Evolutionary conservation across 2,329 filamentous ascomycete species (phyloP).

Genomic region (Dryadomyces quercivorus): DNA sequence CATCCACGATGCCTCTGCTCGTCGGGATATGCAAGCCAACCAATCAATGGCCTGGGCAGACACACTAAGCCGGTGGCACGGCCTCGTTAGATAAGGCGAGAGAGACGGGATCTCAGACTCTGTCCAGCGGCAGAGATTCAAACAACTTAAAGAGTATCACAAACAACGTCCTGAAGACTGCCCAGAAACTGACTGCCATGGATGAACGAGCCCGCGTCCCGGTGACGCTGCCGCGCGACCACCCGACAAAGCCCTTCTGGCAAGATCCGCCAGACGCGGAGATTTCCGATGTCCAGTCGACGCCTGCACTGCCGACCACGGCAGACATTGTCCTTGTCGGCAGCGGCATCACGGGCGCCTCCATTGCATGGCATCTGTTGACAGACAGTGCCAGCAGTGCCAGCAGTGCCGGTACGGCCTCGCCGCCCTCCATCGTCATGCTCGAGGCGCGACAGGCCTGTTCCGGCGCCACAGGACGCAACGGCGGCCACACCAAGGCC

Average conservation of each 20-base stretch:
- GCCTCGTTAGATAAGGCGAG: too few relatives aligned
- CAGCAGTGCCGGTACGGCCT: too few relatives aligned
- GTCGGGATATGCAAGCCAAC: too few relatives aligned
- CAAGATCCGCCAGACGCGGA: conserved; percentile 36
- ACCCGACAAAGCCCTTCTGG: conserved; percentile 50
- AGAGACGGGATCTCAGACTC: too few relatives aligned
- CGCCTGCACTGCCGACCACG: conserved; percentile 34
- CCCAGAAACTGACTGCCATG: conserved; percentile 7
- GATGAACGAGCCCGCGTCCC: conserved; percentile 24
- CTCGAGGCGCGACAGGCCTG: conserved; percentile 54
- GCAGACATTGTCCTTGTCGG: conserved; percentile 52
- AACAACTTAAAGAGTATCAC: too few relatives aligned
- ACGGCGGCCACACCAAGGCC: conserved; percentile 33
- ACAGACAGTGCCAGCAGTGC: neutral
- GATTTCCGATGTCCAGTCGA: conserved; percentile 37
- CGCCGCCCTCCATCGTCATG: conserved; percentile 37
- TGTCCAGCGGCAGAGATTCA: too few relatives aligned
- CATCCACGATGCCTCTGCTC: too few relatives aligned
- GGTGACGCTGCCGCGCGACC: conserved; percentile 33
- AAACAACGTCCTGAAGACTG: too few relatives aligned
- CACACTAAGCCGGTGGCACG: too few relatives aligned
- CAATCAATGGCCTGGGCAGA: too few relatives aligned
- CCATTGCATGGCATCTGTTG: conserved; percentile 41
- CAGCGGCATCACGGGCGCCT: conserved; percentile 52
- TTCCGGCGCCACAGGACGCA: conserved; percentile 53